Evolutionary conservation across 768 basidiomycete genomes (phyloP), one percentile per base, ranked within the genome.

Genomic region (Saitozyma podzolica): DNA sequence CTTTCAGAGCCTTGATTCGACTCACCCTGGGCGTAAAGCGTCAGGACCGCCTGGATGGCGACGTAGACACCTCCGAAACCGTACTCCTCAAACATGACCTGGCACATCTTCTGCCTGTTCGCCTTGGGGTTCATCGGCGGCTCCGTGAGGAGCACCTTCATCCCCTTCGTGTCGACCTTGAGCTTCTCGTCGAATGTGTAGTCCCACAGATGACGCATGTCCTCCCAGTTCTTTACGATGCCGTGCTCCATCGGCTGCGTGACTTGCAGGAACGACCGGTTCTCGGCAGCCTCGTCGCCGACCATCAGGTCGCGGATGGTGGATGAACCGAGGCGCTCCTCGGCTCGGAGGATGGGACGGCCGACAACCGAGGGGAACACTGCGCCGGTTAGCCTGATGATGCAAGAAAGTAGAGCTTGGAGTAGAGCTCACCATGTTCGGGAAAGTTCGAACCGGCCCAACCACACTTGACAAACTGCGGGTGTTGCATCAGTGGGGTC

Each of bases 231-330:
- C 71, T 89, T 88, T 52, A 99, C 88, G 81, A 99, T 97, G 48
- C 96, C 96, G 79, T 99, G 96, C 78, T 99, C 96, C 91, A 99
- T 92, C 1, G 96, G 96, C 74, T 98, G 96, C 0, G 93, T 91
- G 42, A 99, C 85, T 81, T 98, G 94, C 47, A 99, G 87, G 82
- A 90, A 97, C 78, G 91, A 94, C 53, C 96, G 89, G 80, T 92
- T 89, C 80, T 88, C 85, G 13, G 91, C 91, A 29, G 96, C 96
- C 78, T 96, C 91, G 83, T 98, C 95, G 65, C 96, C 96, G 79
- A 97, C 83, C 92, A 98, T 96, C 82, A 97, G 89, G 80, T 99
- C 95, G 77, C 91, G 91, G 84, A 98, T 97, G 68, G 88, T 81
- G 10, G 89, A 84, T 49, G 87, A 84, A 45, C 91, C 89, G 40